Base-by-base conservation (phyloP, 1,284 basidiomycete genomes). In the Fomitopsis palustris region DNA sequence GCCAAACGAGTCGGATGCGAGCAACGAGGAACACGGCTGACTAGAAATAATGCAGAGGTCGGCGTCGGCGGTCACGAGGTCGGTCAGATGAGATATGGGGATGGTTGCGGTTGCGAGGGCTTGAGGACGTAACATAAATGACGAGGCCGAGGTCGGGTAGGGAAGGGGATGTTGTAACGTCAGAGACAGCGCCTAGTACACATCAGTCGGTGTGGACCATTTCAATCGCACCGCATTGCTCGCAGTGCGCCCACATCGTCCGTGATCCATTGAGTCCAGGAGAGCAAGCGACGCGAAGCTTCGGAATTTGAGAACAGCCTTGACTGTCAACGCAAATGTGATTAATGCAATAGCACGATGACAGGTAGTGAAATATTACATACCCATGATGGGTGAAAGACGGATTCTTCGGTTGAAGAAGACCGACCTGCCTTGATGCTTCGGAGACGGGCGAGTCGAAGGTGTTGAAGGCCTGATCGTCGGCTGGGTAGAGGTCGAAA, bases 241-340 rank as follows among this genome's bases (percentile, higher is more conserved):
- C 88, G 73, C 90, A 93, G 71, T 88, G 86, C 65, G 86, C 88
- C 90, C 90, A 93, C 87, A 93, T 92, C 29, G 89, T 86, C 65
- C 75, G 67, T 55, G 69, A 69, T 23, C 74, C 75, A 59, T 72
- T 69, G 42, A 67, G 67, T 55, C 74, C 72, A 17, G 74, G 61
- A 16, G 74, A 71, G 59, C 75, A 76, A 0, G 75, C 74, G 60
- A 77, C 68, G 39, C 75, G 75, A 52, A 77, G 69, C 56, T 75
- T 92, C 16, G 90, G 90, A 62, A 93, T 90, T 73, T 90, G 88
- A 35, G 83, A 85, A 68, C 90, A 93, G 57, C 79, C 80, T 58
- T 83, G 77, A 54, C 87, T 51, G 45, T 57, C 38, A 55, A 60
- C 64, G 29, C 35, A 31, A 19, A 33, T 33, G 23, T 54, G n/a